Evolutionary conservation across 2,329 filamentous ascomycete species (phyloP).

Genomic region (Lachnellula arida): DNA sequence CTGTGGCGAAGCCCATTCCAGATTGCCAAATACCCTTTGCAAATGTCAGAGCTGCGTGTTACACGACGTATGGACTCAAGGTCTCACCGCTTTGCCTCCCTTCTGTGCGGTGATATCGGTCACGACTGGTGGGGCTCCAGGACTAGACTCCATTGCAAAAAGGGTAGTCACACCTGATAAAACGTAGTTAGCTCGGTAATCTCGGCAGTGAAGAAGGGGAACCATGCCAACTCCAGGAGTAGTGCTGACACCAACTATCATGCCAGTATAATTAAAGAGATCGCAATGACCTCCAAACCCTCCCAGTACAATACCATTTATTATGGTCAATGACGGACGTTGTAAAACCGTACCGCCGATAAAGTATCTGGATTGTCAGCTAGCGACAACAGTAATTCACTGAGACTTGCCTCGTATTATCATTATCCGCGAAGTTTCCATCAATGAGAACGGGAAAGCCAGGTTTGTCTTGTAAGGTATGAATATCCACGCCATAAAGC

Average conservation of each 20-base stretch:
- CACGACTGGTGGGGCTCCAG: conserved; percentile 33
- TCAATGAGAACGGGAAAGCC: conserved; percentile 43
- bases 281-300: conserved; percentile 46
- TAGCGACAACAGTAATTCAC: background rate
- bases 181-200: background rate
- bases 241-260: conserved; percentile 32
- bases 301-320: conserved; percentile 40
- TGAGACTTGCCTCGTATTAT: conserved; percentile 32
- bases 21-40: conserved; percentile 34
- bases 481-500: conserved; percentile 32
- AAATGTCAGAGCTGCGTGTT: background rate
- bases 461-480: conserved; percentile 34
- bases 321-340: conserved; percentile 36
- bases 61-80: background rate
- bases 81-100: conserved; percentile 34
- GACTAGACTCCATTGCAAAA: conserved; percentile 40
- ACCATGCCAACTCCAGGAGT: conserved; percentile 24
- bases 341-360: conserved; percentile 43
- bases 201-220: background rate
- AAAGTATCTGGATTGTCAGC: conserved; percentile 34
- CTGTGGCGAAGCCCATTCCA: conserved; percentile 34
- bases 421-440: conserved; percentile 41
- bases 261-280: conserved; percentile 40
- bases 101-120: conserved; percentile 30
- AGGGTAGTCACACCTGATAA: conserved; percentile 29